Base-by-base conservation (phyloP, 352 stramenopile species). In the Aphanomyces invadans region DNA sequence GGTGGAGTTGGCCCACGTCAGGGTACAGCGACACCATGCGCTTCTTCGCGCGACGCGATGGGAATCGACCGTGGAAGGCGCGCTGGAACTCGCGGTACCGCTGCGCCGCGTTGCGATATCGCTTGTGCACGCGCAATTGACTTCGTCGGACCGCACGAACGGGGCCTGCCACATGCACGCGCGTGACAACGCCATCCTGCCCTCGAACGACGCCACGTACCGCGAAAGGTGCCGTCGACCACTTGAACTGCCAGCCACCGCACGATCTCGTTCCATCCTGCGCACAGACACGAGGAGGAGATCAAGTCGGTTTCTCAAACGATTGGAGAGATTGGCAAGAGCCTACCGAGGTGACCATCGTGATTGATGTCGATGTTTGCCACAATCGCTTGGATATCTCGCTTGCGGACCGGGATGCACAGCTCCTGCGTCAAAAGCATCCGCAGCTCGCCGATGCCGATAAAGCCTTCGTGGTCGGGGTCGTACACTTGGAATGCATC, bases 201-300 rank as follows among this genome's bases (percentile, higher is more conserved):
- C n/a, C n/a, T n/a, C n/a, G n/a, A n/a, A n/a, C n/a, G n/a, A n/a
- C n/a, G n/a, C n/a, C n/a, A n/a, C n/a, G n/a, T 59, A 67, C 60
- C 60, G 17, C 48, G 19, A 29, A 67, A 44, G 0, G 28, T 32
- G 21, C 48, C 38, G 26, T 67, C 46, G n/a, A 67, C 60, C 1
- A 42, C 29, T 19, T 57, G 11, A 3, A 57, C 23, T 3, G 60
- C 60, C 32, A 67, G 36, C 60, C 60, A 67, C 2, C 15, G 17
- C 4, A 49, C 42, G 7, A 67, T 67, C 17, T 67, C 60, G 25
- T 57, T 59, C 60, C 60, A 67, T 32, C 7, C 60, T 67, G 45
- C 7, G 0, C 9, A 9, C 28, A 67, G 42, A 10, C 19, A 36
- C 25, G 59, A 49, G 17, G 23, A 49, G 7, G 7, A 19, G 3